A percentile compares a stretch with the other conserved stretches of the same genome.
These are phyloP conservation scores for Apiotrichum siamense DNA, from an alignment of 1,284 basidiomycete species.

Conservation along the genomic window DNA sequence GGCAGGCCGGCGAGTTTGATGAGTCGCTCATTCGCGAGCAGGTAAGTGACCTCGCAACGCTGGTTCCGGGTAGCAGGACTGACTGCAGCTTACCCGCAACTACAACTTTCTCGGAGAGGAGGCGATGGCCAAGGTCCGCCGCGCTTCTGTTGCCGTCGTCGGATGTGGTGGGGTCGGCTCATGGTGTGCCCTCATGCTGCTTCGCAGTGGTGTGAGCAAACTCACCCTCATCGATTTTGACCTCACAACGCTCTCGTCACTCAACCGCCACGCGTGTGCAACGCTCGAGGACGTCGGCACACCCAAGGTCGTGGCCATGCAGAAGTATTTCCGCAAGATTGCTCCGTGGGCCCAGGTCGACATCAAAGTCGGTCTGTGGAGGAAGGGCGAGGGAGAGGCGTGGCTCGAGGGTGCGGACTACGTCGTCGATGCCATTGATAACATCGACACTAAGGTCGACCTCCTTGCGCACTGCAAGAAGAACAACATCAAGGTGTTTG, in stretches of 20 bases:
- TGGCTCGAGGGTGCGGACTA: conserved; percentile 77
- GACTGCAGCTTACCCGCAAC: conserved; percentile 74
- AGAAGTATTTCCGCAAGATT: conserved; percentile 64
- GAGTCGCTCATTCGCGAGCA: conserved; percentile 70
- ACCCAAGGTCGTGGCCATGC: conserved; percentile 83
- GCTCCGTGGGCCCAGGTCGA: conserved; percentile 64
- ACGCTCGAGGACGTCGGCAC: conserved; percentile 83
- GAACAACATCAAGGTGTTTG: conserved; percentile 76
- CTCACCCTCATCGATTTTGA: conserved; percentile 62
- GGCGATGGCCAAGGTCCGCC: conserved; percentile 71
- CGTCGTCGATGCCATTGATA: conserved; percentile 95
- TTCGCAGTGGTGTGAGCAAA: conserved; percentile 53
- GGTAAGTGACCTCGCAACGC: conserved; percentile 28
- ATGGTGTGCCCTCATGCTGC: conserved; percentile 91
- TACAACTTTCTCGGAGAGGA: conserved; percentile 93
- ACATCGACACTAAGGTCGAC: conserved; percentile 90
- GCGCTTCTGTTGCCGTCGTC: conserved; percentile 73
- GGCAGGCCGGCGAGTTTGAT: conserved; percentile 53
- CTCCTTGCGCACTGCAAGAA: conserved; percentile 75
- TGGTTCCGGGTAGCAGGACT: background rate
- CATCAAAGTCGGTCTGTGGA: conserved; percentile 73
- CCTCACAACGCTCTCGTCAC: conserved; percentile 82
- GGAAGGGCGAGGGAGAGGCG: conserved; percentile 62
- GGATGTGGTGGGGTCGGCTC: conserved; percentile 96
- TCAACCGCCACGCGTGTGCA: conserved; percentile 94